Evolutionary conservation across 2,329 filamentous ascomycete species (phyloP).

Genomic region (Penicillium corylophilum): DNA sequence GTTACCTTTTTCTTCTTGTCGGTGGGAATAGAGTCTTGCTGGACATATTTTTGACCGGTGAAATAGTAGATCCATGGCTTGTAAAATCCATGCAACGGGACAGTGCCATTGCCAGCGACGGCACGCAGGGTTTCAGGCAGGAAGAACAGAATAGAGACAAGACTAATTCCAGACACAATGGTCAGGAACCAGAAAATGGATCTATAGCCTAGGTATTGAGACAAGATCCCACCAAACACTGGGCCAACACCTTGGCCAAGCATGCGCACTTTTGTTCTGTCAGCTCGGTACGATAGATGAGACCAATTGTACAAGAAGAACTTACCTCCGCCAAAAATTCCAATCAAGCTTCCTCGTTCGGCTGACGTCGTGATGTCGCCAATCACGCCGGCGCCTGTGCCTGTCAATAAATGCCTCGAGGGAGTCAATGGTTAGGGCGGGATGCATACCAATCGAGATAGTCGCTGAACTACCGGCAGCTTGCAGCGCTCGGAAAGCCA

Average conservation of each 20-base stretch:
- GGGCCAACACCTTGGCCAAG: conserved; percentile 48
- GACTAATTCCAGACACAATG: conserved; percentile 34
- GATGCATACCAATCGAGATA: conserved; percentile 47
- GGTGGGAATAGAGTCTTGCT: conserved; percentile 13
- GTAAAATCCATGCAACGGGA: conserved; percentile 41
- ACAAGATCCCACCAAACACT: conserved; percentile 42
- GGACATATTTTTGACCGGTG: conserved; percentile 18
- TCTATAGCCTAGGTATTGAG: conserved; percentile 38
- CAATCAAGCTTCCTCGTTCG: conserved; percentile 42
- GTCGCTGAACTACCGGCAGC: conserved; percentile 51
- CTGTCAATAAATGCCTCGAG: conserved; percentile 1
- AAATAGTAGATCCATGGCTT: conserved; percentile 41
- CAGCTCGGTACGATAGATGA: neutral
- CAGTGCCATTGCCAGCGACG: conserved; percentile 46
- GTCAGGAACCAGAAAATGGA: conserved; percentile 47
- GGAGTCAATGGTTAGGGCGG: neutral
- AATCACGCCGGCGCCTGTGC: conserved; percentile 40
- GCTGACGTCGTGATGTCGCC: conserved; percentile 40
- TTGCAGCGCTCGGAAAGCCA: conserved; percentile 51
- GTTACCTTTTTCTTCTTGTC: conserved; percentile 29
- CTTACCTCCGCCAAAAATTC: conserved; percentile 40
- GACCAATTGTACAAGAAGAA: neutral
- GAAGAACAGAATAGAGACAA: conserved; percentile 43
- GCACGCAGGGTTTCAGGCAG: conserved; percentile 50
- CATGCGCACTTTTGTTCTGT: conserved; percentile 36